A percentile compares a stretch with the other conserved stretches of the same genome.
These are phyloP conservation scores for Pleurotus salmoneostramineus DNA, from an alignment of 768 basidiomycete species.

Conservation along the genomic window DNA sequence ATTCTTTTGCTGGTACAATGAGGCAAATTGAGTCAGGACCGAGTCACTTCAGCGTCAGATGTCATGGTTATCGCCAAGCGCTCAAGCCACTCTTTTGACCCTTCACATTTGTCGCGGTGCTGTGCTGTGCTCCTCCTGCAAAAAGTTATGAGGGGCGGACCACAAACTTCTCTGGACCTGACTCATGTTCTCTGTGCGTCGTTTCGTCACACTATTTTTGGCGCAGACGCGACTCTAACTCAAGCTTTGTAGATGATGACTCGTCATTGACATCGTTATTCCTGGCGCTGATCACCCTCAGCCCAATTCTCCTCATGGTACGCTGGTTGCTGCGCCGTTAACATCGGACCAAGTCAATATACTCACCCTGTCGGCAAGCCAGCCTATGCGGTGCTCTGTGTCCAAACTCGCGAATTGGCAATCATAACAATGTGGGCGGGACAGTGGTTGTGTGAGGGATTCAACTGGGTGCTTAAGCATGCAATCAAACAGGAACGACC, in stretches of 20 bases:
- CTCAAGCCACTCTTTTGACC: not conserved
- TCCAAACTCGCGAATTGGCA: conserved; percentile 76
- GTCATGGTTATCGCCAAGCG: not conserved
- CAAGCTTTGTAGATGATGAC: conserved; percentile 49
- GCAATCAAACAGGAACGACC: conserved; percentile 68
- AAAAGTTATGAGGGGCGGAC: conserved; percentile 15
- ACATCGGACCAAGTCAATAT: not conserved
- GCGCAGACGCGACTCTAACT: conserved; percentile 1
- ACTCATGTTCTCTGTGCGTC: conserved; percentile 65
- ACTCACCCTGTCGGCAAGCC: conserved; percentile 39
- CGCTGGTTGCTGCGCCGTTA: conserved; percentile 9
- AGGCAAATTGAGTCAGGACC: not conserved
- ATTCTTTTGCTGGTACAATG: not conserved
- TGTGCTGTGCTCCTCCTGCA: too few species aligned
- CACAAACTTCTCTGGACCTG: conserved; percentile 51
- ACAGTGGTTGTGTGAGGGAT: conserved; percentile 65
- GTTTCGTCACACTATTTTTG: not conserved
- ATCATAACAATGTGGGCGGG: conserved; percentile 84
- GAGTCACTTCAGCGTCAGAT: not conserved
- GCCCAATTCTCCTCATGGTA: conserved; percentile 73
- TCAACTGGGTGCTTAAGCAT: conserved; percentile 70
- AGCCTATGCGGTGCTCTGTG: conserved; percentile 71
- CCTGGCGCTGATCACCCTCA: conserved; percentile 62
- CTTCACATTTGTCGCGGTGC: too few species aligned
- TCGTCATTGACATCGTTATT: conserved; percentile 51